These are phyloP conservation scores for Hemerocallis citrina DNA, from an alignment of 106 monocot genomes.

Conservation along the genomic window DNA sequence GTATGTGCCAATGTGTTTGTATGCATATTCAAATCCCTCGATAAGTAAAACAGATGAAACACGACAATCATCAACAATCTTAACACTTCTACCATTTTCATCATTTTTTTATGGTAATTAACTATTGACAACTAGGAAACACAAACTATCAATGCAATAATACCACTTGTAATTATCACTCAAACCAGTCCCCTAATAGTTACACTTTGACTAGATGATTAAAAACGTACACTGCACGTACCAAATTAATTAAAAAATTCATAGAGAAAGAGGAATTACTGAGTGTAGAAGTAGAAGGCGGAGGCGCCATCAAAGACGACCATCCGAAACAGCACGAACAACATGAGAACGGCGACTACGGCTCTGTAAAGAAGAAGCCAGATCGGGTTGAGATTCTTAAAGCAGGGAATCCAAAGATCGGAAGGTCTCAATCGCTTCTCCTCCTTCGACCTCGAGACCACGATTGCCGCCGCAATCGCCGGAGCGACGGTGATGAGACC, in stretches of 20 bases:
- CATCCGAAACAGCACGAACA: constrained; percentile 11
- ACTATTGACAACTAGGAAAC: no score
- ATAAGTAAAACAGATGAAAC: no score
- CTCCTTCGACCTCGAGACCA: constrained; percentile 7
- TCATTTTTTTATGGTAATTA: no score
- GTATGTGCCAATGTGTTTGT: no score
- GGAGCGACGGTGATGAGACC: constrained; percentile 19
- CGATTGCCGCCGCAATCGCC: constrained; percentile 15
- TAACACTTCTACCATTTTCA: no score
- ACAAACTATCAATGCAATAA: no score
- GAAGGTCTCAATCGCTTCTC: constrained; percentile 6
- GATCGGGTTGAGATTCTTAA: constrained; percentile 21
- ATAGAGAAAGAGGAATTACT: constrained; percentile 17
- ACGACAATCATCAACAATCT: no score
- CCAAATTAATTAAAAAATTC: background rate
- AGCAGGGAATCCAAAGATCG: constrained; percentile 30
- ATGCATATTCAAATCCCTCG: no score
- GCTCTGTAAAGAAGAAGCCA: constrained; percentile 35
- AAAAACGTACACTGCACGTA: background rate
- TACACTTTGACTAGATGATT: no score
- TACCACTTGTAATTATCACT: no score
- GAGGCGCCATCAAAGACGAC: constrained; percentile 5
- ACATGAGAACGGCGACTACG: constrained; percentile 17
- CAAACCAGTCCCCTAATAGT: no score
- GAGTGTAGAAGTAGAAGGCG: constrained; percentile 57